Base-by-base conservation (phyloP, 1,284 basidiomycete genomes). In the Inonotus obliquus region DNA sequence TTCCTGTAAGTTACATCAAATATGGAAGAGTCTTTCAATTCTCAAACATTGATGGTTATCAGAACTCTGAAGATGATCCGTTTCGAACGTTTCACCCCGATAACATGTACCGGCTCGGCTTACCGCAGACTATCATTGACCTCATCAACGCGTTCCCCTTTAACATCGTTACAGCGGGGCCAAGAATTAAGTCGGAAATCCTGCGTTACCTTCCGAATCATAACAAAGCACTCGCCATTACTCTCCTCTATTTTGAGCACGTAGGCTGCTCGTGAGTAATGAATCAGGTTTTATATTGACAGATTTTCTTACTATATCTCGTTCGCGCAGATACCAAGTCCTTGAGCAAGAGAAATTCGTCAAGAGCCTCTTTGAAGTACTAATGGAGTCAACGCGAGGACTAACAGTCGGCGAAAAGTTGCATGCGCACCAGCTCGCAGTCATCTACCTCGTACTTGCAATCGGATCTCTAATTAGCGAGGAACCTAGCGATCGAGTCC, bases 141-240 rank as follows among this genome's bases (percentile, higher is more conserved):
- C 74, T 83, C 11, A 74, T 76, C 64, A 73, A 77, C 49, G 75
- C 80, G 4, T 82, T 81, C 65, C 81, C 81, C 7, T 76, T 82
- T 51, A 81, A 80, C 23, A 68, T 69, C 19, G 73, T 76, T 59
- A 67, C 68, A 38, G 38, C 52, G 27, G 81, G 79, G 17, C 69
- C 70, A n/a, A 73, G 76, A 59, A 67, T 68, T 39, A 80, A 76
- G 45, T 64, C 65, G 2, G 63, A 75, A 19, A 81, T 83, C 62
- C 53, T 68, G 1, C 67, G 69, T 0, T 81, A 75, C 63, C 64
- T 83, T 14, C 81, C 81, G 2, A 37, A 72, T 11, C 74, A 71
- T 53, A 71, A 74, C 54, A 70, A 72, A 29, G 77, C 81, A 4
- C 57, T 75, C 23, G 67, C 74, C 51, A 65, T 82, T 11, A 70